These are phyloP conservation scores for Kwoniella europaea DNA, from an alignment of 768 basidiomycete species.

Conservation along the genomic window DNA sequence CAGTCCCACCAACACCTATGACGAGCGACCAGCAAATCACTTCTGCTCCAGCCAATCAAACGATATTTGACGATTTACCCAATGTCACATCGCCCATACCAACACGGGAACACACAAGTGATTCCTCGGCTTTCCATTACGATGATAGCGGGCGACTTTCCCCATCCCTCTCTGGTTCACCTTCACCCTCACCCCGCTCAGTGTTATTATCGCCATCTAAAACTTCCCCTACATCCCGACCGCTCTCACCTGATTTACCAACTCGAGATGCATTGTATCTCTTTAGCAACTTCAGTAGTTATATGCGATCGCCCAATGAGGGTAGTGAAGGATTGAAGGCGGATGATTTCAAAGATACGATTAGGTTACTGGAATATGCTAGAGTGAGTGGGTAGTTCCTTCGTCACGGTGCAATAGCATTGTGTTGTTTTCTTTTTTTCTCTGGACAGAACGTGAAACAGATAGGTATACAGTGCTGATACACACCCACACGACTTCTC, in stretches of 20 bases:
- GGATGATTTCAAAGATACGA: slow-evolving; percentile 50
- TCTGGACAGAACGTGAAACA: too few relatives aligned
- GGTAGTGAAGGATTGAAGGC: slow-evolving; percentile 42
- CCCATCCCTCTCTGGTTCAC: neutral
- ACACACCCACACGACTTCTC: neutral
- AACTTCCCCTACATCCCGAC: slow-evolving; percentile 11
- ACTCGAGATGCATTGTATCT: slow-evolving; percentile 52
- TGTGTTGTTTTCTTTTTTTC: neutral
- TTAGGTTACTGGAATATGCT: slow-evolving; percentile 53
- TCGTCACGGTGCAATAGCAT: neutral
- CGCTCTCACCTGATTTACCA: slow-evolving; percentile 52
- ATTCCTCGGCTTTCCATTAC: neutral
- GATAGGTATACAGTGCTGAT: too few relatives aligned
- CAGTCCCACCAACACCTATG: slow-evolving; percentile 8
- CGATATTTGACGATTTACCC: neutral
- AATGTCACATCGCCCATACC: neutral
- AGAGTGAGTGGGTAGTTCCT: slow-evolving; percentile 37
- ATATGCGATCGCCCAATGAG: slow-evolving; percentile 53
- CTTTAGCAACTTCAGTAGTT: slow-evolving; percentile 53
- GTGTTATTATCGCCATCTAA: slow-evolving; percentile 3
- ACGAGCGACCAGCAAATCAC: slow-evolving; percentile 1
- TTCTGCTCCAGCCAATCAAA: slow-evolving; percentile 3
- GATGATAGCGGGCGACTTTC: too few relatives aligned
- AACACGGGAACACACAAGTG: neutral
- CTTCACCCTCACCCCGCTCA: neutral